Base-by-base conservation (phyloP, 1,139 yeast species). In the Diutina rugosa region DNA sequence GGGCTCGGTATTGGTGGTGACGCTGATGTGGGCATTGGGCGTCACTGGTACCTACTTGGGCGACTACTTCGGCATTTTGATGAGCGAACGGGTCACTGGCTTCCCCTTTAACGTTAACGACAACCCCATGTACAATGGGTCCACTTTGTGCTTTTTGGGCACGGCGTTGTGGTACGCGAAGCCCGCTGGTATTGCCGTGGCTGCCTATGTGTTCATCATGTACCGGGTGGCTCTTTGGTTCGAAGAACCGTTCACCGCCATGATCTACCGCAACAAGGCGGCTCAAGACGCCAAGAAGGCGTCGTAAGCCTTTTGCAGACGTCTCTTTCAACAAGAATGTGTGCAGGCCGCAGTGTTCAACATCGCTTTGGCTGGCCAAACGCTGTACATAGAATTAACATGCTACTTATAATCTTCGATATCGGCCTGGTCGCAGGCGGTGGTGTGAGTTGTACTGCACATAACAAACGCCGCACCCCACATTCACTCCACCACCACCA, bases 41-140 rank as follows among this genome's bases (percentile, higher is more conserved):
- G 82, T 93, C 60, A 91, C 97, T 10, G 99, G 99, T 16, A 93
- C 99, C 21, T 93, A 93, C 67, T 75, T 93, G 60, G 99, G 99
- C 46, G 99, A 93, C 70, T 95, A 93, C 72, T 93, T 93, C 71
- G 99, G 99, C 1, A 91, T 93, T 65, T 79, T 93, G 65, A 93
- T 91, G 95, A 82, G 83, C 61, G 82, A 87, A 61, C 80, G 96
- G 66, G 97, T 93, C 59, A 86, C 95, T n/a, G 85, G 87, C 1
- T 93, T 93, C 78, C 99, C 99, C 28, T 93, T 93, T 78, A 91
- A 85, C 64, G 81, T 90, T 59, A 81, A 86, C 62, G 86, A 89
- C 66, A 93, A 93, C 69, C 99, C 99, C 60, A 93, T 93, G 99
- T 93, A 93, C 72, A 87, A 87, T 66, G 99, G 99, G 28, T 87